Evolutionary conservation across 2,329 filamentous ascomycete species (phyloP).

Genomic region (Beauveria scarabaeidicola): DNA sequence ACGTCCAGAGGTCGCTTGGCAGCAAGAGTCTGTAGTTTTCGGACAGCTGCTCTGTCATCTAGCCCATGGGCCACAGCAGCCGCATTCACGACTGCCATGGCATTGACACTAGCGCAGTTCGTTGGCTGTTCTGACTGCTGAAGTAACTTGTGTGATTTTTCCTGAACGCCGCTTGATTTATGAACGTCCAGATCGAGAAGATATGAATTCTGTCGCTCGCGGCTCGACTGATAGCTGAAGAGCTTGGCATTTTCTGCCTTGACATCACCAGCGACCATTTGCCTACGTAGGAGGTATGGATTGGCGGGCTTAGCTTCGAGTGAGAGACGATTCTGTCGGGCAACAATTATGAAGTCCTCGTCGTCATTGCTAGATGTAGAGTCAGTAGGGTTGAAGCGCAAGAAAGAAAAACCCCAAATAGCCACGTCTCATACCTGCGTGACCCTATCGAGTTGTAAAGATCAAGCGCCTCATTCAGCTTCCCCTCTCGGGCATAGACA

Average conservation of each 20-base stretch:
- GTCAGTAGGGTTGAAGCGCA: constrained; percentile 20
- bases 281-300: constrained; percentile 58
- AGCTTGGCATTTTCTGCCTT: constrained; percentile 52
- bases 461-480: constrained; percentile 54
- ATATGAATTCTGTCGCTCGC: constrained; percentile 52
- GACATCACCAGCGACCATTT: constrained; percentile 46
- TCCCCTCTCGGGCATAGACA: constrained; percentile 58
- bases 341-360: constrained; percentile 55
- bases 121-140: constrained; percentile 20
- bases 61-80: constrained; percentile 60
- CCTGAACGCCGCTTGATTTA: constrained; percentile 56
- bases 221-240: constrained; percentile 58
- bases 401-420: neutral
- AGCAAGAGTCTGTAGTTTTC: constrained; percentile 58
- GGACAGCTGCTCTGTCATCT: constrained; percentile 58
- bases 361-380: constrained; percentile 50
- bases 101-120: constrained; percentile 25
- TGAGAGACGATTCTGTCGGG: constrained; percentile 52
- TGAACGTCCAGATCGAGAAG: constrained; percentile 56
- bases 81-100: constrained; percentile 49
- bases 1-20: constrained; percentile 71
- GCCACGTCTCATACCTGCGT: constrained; percentile 42
- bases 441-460: constrained; percentile 54
- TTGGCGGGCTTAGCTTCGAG: constrained; percentile 42
- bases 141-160: constrained; percentile 37